Evolutionary conservation across 176 grass and related monocot species (phyloP).

Genomic region (Rhynchospora pubera): DNA sequence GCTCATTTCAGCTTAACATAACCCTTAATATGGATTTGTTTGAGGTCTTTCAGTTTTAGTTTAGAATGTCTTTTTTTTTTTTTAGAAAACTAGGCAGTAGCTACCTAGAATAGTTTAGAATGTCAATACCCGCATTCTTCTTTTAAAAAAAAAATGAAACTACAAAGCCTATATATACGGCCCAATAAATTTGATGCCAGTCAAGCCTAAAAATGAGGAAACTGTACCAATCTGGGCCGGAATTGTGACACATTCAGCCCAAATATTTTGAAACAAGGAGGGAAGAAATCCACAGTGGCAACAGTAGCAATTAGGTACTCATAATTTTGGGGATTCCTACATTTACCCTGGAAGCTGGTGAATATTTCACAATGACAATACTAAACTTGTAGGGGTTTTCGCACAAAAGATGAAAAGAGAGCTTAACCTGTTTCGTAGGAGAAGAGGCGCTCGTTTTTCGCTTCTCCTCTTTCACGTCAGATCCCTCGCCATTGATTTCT

Average conservation of each 20-base stretch:
- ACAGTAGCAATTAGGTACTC: background rate
- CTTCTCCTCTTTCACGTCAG: slow-evolving; percentile 33
- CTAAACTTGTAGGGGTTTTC: background rate
- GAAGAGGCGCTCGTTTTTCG: slow-evolving; percentile 23
- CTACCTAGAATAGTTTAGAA: too few species aligned
- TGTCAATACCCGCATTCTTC: background rate
- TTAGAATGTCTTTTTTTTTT: too few species aligned
- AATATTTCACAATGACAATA: background rate
- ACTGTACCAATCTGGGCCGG: background rate
- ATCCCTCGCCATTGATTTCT: slow-evolving; percentile 39
- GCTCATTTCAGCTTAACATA: background rate
- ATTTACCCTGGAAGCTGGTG: background rate
- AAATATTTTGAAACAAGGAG: background rate
- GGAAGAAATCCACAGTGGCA: background rate
- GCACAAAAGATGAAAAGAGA: background rate
- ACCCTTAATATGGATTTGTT: background rate
- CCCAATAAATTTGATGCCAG: background rate
- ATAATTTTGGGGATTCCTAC: background rate
- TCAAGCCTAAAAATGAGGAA: background rate
- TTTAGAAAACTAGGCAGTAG: too few species aligned
- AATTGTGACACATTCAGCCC: background rate
- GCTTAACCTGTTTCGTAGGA: slow-evolving; percentile 63
- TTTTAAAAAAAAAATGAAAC: background rate
- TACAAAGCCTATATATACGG: background rate
- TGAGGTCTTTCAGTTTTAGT: background rate